Evolutionary conservation across 2,329 filamentous ascomycete species (phyloP).

Genomic region (Aspergillus ibericus): DNA sequence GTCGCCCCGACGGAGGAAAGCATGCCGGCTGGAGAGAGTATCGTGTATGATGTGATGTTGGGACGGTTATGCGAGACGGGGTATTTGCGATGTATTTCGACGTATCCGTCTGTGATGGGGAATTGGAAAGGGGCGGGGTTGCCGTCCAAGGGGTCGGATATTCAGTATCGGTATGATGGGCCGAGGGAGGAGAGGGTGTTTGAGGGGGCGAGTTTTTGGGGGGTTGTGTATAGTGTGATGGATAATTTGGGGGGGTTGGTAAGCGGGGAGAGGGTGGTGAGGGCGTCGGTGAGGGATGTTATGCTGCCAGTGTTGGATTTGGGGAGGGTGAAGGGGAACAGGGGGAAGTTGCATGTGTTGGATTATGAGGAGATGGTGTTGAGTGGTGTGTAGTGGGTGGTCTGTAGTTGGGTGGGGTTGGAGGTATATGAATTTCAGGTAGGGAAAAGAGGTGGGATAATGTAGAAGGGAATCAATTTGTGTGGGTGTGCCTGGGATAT

Average conservation of each 20-base stretch:
- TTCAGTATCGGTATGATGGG: not conserved
- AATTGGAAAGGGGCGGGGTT: not conserved
- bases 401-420: not conserved
- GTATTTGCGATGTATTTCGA: slow-evolving; percentile 1
- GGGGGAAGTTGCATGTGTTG: not conserved
- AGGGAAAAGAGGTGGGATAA: no score
- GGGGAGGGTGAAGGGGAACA: no score
- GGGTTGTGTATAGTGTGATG: slow-evolving; percentile 1
- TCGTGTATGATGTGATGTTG: not conserved
- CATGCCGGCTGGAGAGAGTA: not conserved
- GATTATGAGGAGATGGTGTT: slow-evolving; percentile 2
- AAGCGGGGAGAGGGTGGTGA: not conserved
- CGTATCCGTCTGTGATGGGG: not conserved
- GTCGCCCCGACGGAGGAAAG: not conserved
- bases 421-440: no score
- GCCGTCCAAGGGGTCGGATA: not conserved
- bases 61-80: not conserved
- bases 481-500: no score
- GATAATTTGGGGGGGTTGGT: not conserved
- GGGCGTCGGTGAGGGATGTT: not conserved
- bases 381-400: not conserved
- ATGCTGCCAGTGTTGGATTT: not conserved
- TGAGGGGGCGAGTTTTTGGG: not conserved
- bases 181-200: not conserved
- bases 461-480: no score